These are phyloP conservation scores for Nemania diffusa DNA, from an alignment of 2,329 filamentous ascomycete genomes.

Conservation along the genomic window DNA sequence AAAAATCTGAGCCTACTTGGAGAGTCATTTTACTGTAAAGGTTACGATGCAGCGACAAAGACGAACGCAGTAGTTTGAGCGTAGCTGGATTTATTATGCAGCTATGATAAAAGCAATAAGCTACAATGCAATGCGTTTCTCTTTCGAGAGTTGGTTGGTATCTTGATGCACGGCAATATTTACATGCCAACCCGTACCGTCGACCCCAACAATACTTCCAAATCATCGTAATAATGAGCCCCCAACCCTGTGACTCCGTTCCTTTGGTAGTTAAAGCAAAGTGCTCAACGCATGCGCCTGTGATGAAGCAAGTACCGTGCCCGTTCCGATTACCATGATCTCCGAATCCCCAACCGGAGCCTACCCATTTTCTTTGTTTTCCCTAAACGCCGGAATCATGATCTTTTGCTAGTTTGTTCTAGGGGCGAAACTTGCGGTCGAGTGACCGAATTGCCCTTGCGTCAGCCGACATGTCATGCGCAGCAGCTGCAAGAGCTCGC, in stretches of 20 bases:
- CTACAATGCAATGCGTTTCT: too few relatives aligned
- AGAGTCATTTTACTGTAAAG: too few relatives aligned
- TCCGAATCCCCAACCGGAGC: background rate
- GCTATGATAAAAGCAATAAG: too few relatives aligned
- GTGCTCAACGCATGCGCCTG: constrained; percentile 6
- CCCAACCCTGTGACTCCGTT: constrained; percentile 23
- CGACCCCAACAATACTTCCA: background rate
- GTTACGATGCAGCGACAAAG: too few relatives aligned
- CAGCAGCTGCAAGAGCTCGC: constrained; percentile 51
- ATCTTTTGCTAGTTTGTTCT: constrained; percentile 22
- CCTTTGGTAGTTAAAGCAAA: background rate
- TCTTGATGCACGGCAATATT: constrained; percentile 15
- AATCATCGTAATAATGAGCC: constrained; percentile 8
- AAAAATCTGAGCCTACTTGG: too few relatives aligned
- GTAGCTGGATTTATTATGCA: too few relatives aligned
- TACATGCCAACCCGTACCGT: constrained; percentile 9
- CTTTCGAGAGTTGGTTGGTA: constrained; percentile 15
- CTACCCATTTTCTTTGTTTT: constrained; percentile 20
- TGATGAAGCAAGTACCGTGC: constrained; percentile 4
- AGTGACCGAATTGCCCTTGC: constrained; percentile 72
- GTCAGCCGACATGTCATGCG: constrained; percentile 61
- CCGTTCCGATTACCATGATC: constrained; percentile 33
- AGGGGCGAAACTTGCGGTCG: constrained; percentile 65
- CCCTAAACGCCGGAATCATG: constrained; percentile 42
- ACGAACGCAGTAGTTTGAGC: too few relatives aligned